Percentiles rank a stretch among this genome's conserved stretches.
These are phyloP conservation scores for Lodderomyces orthopsilosis DNA, from an alignment of 1,139 yeast genomes.

Conservation along the genomic window DNA sequence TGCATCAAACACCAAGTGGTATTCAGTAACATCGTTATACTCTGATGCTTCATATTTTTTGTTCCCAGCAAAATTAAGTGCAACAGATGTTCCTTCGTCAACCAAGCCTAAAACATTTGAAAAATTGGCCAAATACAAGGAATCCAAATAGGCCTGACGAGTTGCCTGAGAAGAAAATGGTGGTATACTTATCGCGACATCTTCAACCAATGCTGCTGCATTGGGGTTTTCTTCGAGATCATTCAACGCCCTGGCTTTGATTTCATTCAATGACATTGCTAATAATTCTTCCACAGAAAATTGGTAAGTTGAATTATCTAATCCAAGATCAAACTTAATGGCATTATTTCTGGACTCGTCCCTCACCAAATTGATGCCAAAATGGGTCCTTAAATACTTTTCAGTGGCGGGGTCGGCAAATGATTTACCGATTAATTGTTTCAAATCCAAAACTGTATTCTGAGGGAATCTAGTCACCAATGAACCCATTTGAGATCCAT, in stretches of 20 bases:
- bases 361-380: conserved; percentile 54
- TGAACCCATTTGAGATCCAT: conserved; percentile 74
- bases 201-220: conserved; percentile 46
- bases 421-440: conserved; percentile 67
- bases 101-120: conserved; percentile 61
- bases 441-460: conserved; percentile 63
- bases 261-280: conserved; percentile 77
- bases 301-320: conserved; percentile 38
- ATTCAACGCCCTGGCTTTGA: conserved; percentile 59
- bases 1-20: conserved; percentile 79
- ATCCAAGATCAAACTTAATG: conserved; percentile 54
- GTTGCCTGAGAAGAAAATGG: conserved; percentile 64
- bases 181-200: conserved; percentile 76
- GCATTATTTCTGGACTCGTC: conserved; percentile 45
- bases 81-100: conserved; percentile 90
- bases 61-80: conserved; percentile 66
- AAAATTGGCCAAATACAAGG: conserved; percentile 70
- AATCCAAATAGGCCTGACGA: conserved; percentile 69
- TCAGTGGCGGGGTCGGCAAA: conserved; percentile 44
- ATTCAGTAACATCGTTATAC: conserved; percentile 42
- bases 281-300: conserved; percentile 67
- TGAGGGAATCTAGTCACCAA: conserved; percentile 74
- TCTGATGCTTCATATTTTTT: conserved; percentile 39
- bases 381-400: conserved; percentile 51
- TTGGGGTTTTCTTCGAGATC: conserved; percentile 31